Conservation (phyloP, 495 filamentous ascomycete species). For the Hyphodiscus hymeniophilus region DNA sequence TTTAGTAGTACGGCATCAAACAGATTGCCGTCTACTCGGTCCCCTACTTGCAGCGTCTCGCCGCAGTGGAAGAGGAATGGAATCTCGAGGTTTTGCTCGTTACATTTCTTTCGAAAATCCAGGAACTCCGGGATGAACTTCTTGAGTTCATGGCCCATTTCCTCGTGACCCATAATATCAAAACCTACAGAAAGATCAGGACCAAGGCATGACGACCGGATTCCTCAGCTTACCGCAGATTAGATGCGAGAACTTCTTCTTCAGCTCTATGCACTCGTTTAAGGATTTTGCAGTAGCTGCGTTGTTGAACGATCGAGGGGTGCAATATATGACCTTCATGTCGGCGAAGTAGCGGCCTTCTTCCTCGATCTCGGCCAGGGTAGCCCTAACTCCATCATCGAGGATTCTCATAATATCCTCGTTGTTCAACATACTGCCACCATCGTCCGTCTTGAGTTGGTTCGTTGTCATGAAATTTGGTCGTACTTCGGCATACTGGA, state of each 20-base stretch:
- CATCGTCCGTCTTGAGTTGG: constrained; percentile 39
- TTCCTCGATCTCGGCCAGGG: constrained; percentile 24
- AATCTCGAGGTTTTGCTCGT: constrained; percentile 62
- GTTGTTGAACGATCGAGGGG: constrained; percentile 27
- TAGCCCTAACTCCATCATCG: constrained; percentile 35
- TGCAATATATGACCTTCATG: constrained; percentile 25
- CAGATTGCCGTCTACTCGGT: constrained; percentile 73
- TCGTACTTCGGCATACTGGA: constrained; percentile 50
- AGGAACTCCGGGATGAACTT: constrained; percentile 71
- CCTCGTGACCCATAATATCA: constrained; percentile 84
- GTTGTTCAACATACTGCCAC: constrained; percentile 32
- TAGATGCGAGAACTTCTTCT: constrained; percentile 57
- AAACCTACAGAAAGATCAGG: constrained; percentile 45
- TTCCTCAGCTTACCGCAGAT: constrained; percentile 46
- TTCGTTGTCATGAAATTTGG: constrained; percentile 49
- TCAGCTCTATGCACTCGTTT: constrained; percentile 70
- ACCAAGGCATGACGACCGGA: constrained; percentile 1
- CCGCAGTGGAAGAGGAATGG: constrained; percentile 95
- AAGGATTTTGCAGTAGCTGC: constrained; percentile 54
- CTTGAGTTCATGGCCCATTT: constrained; percentile 54
- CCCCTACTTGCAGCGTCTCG: constrained; percentile 73
- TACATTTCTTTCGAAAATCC: constrained; percentile 70
- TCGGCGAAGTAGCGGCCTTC: constrained; percentile 18
- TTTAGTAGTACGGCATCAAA: constrained; percentile 81
- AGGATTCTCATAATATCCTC: constrained; percentile 42